Evolutionary conservation across 768 basidiomycete genomes (phyloP), one percentile per base, ranked within the genome.

Genomic region (Boletus insuetus): DNA sequence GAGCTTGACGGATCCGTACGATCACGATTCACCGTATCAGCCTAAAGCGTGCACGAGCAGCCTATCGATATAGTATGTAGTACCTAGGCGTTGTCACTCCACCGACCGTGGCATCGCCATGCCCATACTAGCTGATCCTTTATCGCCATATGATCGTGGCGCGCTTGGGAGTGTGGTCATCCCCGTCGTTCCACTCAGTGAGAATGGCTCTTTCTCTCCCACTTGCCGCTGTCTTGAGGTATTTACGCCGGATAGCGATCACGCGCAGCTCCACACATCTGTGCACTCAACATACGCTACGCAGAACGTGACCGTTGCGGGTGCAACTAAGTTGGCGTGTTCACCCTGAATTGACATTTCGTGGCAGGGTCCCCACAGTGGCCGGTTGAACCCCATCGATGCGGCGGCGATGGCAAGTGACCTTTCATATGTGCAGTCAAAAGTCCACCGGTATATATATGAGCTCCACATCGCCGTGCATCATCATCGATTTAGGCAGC

Each of bases 1-100:
- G 62, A 52, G 29, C 45, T 49, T 46, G 22, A 47, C 65, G 44
- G 55, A 53, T 35, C 46, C 45, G 34, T 45, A 22, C 31, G 6
- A 13, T 20, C 32, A 38, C 41, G 39, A 55, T 51, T 24, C 53
- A 26, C 38, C 46, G 40, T 35, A 29, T 29, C 29, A 29, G 29
- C 9, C 26, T 29, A 29, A 1, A 9, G 26, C 9, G 26, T 45
- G 46, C 38, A 7, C 19, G 20, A 43, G 32, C 24, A 29, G 10
- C 14, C 29, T 29, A 19, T 51, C 49, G 31, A 62, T 54, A 40
- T 41, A 22, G 31, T 41, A 62, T 35, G 14, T 29, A 29, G 29
- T 29, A 29, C 29, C 29, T 29, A 29, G 37, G n/a, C 44, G 10
- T 35, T 32, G 3, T n/a, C 50, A 24, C 42, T 14, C 42, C 24